Conservation (phyloP, 2,329 filamentous ascomycete genomes). For the Ceratocystis cacaofunesta region DNA sequence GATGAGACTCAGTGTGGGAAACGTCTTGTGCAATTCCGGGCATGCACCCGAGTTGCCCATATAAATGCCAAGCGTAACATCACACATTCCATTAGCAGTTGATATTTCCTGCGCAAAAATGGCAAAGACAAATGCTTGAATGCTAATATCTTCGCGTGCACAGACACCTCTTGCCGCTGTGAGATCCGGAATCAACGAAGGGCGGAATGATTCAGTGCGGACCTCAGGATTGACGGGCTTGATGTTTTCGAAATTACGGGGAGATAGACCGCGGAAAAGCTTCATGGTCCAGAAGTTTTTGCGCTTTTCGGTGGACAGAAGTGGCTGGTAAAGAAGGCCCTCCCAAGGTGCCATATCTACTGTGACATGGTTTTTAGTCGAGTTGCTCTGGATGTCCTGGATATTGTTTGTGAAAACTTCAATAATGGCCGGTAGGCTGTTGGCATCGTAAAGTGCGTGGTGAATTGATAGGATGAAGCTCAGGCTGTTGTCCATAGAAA, state of each 20-base stretch:
- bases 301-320: conserved; percentile 17
- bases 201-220: background rate
- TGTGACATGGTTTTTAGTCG: background rate
- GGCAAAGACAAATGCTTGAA: conserved; percentile 65
- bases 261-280: conserved; percentile 20
- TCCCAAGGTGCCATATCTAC: conserved; percentile 22
- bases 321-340: conserved; percentile 17
- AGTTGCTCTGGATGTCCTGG: background rate
- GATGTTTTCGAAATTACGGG: conserved; percentile 17
- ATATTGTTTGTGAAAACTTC: conserved; percentile 23
- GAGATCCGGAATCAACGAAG: conserved; percentile 28
- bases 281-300: conserved; percentile 31
- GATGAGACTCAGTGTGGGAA: conserved; percentile 66
- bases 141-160: conserved; percentile 38
- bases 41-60: conserved; percentile 55
- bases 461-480: conserved; percentile 49
- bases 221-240: conserved; percentile 31
- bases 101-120: conserved; percentile 41
- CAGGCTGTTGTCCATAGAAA: conserved; percentile 19
- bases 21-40: conserved; percentile 32
- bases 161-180: conserved; percentile 25
- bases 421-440: conserved; percentile 56
- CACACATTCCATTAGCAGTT: conserved; percentile 2
- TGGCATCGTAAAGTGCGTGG: conserved; percentile 76
- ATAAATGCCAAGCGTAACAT: conserved; percentile 62